Base-by-base conservation (phyloP, 164 flowering plant genomes). In the Cinnamomum micranthum region DNA sequence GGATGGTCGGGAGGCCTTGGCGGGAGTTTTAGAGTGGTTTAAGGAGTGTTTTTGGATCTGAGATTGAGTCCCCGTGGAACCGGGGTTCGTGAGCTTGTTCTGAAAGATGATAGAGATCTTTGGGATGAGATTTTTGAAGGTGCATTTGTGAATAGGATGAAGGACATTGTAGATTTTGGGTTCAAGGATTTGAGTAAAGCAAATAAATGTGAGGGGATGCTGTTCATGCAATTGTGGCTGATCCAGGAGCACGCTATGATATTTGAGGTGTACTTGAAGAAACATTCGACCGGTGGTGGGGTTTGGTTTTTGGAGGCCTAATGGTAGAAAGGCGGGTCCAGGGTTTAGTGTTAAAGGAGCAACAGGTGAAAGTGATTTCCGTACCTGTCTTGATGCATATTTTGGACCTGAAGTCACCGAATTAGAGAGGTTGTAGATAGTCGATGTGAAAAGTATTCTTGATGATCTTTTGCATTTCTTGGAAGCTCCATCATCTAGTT, bases 101-200 rank as follows among this genome's bases (percentile, higher is more conserved):
- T 94, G 81, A 87, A 82, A 62, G 87, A 90, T 77, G 87, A 85
- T 25, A 77, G 72, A 15, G 93, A 96, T 79, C 88, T 96, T 1
- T 96, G 99, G 99, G 97, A 94, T 81, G 95, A 85, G 75, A 94
- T 94, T 20, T 96, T 94, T 74, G 98, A 96, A 78, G 90, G 87
- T 79, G 92, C 93, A 58, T 96, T 96, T 82, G 86, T 89, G 62
- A 74, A 52, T 68, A 94, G 98, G 82, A 96, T 92, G 95, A 91
- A 91, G 81, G 78, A 64, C 47, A 85, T 96, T 60, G 83, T 94
- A n/a, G 82, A 89, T 68, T 76, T 70, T 0, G 86, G 88, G 28
- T 91, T 92, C 81, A 80, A 81, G 68, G 84, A 83, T 47, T 77
- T 96, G 79, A 71, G 78, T 19, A 79, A 71, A 27, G 77, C 47